Base-by-base conservation (phyloP, 2,329 filamentous ascomycete species). In the Aureobasidium subglaciale region DNA sequence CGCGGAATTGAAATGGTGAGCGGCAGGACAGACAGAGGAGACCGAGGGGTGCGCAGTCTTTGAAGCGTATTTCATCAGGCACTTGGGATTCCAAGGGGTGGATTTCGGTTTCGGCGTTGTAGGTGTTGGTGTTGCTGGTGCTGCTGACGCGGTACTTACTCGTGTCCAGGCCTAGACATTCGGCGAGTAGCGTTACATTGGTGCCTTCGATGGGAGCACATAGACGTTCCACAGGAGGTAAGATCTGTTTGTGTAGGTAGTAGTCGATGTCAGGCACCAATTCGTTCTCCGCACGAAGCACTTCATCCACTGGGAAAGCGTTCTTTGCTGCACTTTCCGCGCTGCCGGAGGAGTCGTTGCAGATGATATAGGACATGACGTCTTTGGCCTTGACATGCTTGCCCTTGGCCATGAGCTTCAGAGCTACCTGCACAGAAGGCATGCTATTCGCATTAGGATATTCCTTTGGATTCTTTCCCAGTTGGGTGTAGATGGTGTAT, bases 211-310 rank as follows among this genome's bases (percentile, higher is more conserved):
- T 96, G 58, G 95, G 96, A 59, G 92, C 93, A 69, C 93, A 99
- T 20, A 99, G 84, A 79, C 93, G 89, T 74, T 99, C 93, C 24
- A 99, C 93, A 0, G 93, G 93, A 10, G 93, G 93, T 73, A 99
- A 90, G 58, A 99, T 96, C 71, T 99, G 93, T 76, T 99, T 99
- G 75, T 90, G 87, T 35, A 99, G 83, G 70, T 99, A 99, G 82
- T 91, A 97, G 68, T 99, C 93, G n/a, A 96, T 82, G 66, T 99
- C 93, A 2, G 91, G 89, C 57, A 86, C 80, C 6, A 99, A 79
- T 1, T 77, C 85, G 1, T 86, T 84, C 62, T 88, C 87, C 15
- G 82, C 67, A 66, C 93, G 95, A 58, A 88, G 75, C 16, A 95
- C 84, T 68, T 99, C 93, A 56, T 90, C 86, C 1, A 89, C 86